Evolutionary conservation across 2,329 filamentous ascomycete genomes (phyloP).

Genomic region (Tolypocladium endophyticum): DNA sequence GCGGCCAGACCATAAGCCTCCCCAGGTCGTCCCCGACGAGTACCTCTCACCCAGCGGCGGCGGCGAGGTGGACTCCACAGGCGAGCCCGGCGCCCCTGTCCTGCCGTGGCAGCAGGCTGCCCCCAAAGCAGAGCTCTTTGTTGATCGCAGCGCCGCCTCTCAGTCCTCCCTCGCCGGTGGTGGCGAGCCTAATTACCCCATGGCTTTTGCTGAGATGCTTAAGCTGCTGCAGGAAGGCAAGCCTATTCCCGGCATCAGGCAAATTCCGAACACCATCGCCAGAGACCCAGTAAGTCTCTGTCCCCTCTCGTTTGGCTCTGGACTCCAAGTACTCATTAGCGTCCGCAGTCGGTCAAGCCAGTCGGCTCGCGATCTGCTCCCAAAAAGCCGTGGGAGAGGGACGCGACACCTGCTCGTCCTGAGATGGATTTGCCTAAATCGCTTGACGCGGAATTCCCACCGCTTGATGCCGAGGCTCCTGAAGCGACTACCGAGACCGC

Average conservation of each 20-base stretch:
- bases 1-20: constrained; percentile 20
- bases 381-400: constrained; percentile 70
- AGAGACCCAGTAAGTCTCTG: constrained; percentile 49
- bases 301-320: neutral
- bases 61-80: neutral
- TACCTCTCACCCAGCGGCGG: constrained; percentile 9
- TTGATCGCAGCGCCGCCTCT: constrained; percentile 25
- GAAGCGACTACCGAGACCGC: neutral
- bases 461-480: constrained; percentile 19
- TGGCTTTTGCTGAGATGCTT: constrained; percentile 75
- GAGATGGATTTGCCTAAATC: constrained; percentile 11
- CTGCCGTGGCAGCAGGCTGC: constrained; percentile 40
- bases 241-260: constrained; percentile 75
- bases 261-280: constrained; percentile 74
- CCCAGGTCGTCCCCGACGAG: constrained; percentile 25
- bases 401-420: constrained; percentile 13
- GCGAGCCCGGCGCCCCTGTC: constrained; percentile 4
- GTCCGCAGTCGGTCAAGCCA: constrained; percentile 33
- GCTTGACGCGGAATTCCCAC: constrained; percentile 25
- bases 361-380: constrained; percentile 36
- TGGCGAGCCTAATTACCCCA: constrained; percentile 63
- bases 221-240: constrained; percentile 74
- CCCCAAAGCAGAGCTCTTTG: constrained; percentile 34
- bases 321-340: neutral
- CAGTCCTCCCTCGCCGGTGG: constrained; percentile 10